Conservation (phyloP, 2,329 filamentous ascomycete genomes). For the Apiospora arundinis region DNA sequence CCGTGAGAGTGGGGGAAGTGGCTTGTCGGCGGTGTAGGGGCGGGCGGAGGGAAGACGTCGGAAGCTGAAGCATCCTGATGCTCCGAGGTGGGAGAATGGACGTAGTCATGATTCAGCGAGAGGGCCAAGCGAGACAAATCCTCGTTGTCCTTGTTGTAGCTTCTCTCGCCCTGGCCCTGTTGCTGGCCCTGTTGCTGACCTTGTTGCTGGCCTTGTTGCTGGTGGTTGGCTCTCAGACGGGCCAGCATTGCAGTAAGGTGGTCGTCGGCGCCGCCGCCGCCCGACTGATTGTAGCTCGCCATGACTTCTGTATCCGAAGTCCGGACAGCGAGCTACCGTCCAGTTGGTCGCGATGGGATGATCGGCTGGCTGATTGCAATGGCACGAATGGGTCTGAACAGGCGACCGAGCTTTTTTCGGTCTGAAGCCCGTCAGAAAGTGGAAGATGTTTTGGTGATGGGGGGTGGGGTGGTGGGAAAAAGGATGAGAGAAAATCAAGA, state of each 20-base stretch:
- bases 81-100: slow-evolving; percentile 30
- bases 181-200: slow-evolving; percentile 27
- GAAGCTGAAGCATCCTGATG: slow-evolving; percentile 32
- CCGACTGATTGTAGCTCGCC: slow-evolving; percentile 43
- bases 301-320: slow-evolving; percentile 30
- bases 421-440: slow-evolving; percentile 19
- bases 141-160: slow-evolving; percentile 31
- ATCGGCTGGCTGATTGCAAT: slow-evolving; percentile 2
- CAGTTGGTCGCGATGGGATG: slow-evolving; percentile 4
- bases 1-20: slow-evolving; percentile 48
- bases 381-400: background rate
- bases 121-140: slow-evolving; percentile 39
- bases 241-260: slow-evolving; percentile 50
- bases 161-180: slow-evolving; percentile 23
- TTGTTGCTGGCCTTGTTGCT: slow-evolving; percentile 23
- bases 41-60: slow-evolving; percentile 47
- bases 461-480: slow-evolving; percentile 27
- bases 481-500: slow-evolving; percentile 26
- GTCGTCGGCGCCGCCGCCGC: slow-evolving; percentile 36
- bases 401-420: background rate
- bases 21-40: slow-evolving; percentile 52
- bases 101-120: slow-evolving; percentile 37
- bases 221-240: slow-evolving; percentile 37
- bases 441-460: slow-evolving; percentile 23
- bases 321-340: slow-evolving; percentile 18